These are phyloP conservation scores for Saccharum spontaneum DNA, from an alignment of 176 grass and related monocot species.

Conservation along the genomic window DNA sequence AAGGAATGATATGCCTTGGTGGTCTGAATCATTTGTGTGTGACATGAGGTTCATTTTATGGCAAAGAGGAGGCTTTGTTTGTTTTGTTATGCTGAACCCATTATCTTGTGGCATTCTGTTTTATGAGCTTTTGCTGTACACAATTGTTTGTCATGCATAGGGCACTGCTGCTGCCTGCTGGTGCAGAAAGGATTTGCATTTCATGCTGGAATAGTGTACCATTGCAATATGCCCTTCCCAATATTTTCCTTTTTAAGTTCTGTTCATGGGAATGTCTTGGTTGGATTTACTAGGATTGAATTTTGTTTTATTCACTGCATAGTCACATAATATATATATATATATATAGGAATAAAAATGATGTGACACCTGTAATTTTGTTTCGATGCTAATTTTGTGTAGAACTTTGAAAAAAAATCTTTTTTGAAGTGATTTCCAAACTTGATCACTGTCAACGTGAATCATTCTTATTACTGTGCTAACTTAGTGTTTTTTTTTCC, in stretches of 20 bases:
- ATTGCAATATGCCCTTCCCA: not conserved
- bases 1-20: not conserved
- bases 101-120: not conserved
- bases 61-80: not conserved
- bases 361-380: not conserved
- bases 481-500: conserved; percentile 35
- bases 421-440: not conserved
- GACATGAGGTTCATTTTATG: not conserved
- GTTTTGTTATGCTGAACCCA: not conserved
- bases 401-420: not conserved
- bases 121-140: not conserved
- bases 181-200: not conserved
- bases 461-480: not conserved
- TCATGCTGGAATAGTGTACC: not conserved
- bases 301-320: not conserved
- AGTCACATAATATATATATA: not conserved
- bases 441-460: not conserved
- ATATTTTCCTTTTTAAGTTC: not conserved
- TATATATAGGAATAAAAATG: not conserved
- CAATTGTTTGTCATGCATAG: not conserved
- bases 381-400: conserved; percentile 6
- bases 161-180: not conserved
- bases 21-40: not conserved
- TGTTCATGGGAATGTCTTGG: not conserved
- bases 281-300: not conserved